Base-by-base conservation (phyloP, 2,329 filamentous ascomycete genomes). In the Amauroascus niger region DNA sequence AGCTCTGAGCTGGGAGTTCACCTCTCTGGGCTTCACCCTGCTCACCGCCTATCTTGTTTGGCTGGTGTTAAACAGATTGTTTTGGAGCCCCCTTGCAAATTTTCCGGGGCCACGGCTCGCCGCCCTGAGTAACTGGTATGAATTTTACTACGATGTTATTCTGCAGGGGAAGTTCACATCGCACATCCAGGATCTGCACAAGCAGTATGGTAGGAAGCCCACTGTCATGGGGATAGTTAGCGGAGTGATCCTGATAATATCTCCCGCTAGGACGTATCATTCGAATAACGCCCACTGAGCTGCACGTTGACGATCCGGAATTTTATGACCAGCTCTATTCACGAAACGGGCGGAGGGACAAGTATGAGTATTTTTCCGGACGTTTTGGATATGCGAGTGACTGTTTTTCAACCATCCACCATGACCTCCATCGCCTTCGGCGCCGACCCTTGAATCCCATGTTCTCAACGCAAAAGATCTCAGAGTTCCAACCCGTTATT, bases 111-210 rank as follows among this genome's bases (percentile, higher is more conserved):
- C 61, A 26, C 56, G 55, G 49, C 43, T 59, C 3, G 60, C 59
- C 18, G 63, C 62, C 16, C 16, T 60, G 11, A 61, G 59, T 16
- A 48, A 51, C 40, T 64, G 62, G 62, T 64, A 64, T 47, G 63
- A 65, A 32, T 61, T 60, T 32, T 65, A 64, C 52, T 64, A 61
- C 52, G 62, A 65, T 54, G 59, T 62, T 14, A 37, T 61, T 52
- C 51, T 47, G 24, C 44, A 57, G 8, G 64, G 64, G 4, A 57
- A 62, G 18, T 64, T 61, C 43, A 58, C 57, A 13, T 59, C 58
- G 40, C 54, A 63, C 44, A 64, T 65, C 41, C 45, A 58, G 40
- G 54, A 63, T 49, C 57, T 65, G 51, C 63, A 65, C 44, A 47
- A 59, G 33, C 49, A 62, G 58, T 65, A 65, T 57, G 62, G 62